Conservation (phyloP, 305 asterid species). For the Euphrasia arctica region DNA sequence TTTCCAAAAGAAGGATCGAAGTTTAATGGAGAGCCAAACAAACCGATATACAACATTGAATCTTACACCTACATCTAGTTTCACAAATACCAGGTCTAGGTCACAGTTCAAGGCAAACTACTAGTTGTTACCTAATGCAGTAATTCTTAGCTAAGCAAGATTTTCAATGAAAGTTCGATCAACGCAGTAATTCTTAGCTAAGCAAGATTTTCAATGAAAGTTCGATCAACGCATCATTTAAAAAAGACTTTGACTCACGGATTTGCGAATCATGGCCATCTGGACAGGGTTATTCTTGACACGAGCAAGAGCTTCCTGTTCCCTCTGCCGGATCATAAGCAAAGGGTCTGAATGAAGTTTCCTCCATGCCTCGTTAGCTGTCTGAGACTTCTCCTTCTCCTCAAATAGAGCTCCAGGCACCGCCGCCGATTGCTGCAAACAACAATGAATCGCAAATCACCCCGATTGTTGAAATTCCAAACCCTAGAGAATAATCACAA, state of each 20-base stretch:
- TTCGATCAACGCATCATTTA: not conserved
- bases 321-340: constrained; percentile 88
- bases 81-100: not conserved
- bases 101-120: constrained; percentile 1
- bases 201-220: not conserved
- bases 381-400: constrained; percentile 62
- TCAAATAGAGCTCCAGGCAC: constrained; percentile 84
- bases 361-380: constrained; percentile 96
- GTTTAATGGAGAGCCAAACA: constrained; percentile 4
- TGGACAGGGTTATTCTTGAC: constrained; percentile 88
- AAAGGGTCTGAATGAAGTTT: constrained; percentile 92
- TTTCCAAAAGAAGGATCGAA: not conserved
- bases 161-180: not conserved
- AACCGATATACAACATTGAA: not conserved
- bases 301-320: constrained; percentile 92
- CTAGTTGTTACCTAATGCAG: not conserved
- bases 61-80: not conserved
- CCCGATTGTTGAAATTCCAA: constrained; percentile 21
- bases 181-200: not conserved
- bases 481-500: constrained; percentile 9
- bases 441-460: constrained; percentile 17
- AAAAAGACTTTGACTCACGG: constrained; percentile 45
- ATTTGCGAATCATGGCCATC: constrained; percentile 96
- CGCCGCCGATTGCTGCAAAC: constrained; percentile 49
- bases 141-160: not conserved